Percentiles rank a stretch among this genome's conserved stretches.
These are phyloP conservation scores for Clitopilus passeckerianus DNA, from an alignment of 768 basidiomycete species.

Conservation along the genomic window DNA sequence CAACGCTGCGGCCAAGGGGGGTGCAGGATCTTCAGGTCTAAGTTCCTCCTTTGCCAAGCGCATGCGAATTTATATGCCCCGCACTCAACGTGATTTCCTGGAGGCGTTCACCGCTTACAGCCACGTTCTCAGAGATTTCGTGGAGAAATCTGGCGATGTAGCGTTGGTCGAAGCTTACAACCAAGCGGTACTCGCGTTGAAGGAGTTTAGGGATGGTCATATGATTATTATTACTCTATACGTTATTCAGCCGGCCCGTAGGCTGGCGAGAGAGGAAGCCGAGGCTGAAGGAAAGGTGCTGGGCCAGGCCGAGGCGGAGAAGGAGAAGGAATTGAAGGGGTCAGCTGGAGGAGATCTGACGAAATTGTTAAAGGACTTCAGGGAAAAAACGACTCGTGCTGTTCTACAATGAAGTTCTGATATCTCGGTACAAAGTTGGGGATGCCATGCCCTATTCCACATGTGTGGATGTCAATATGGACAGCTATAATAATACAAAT, in stretches of 20 bases:
- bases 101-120: neutral
- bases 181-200: slow-evolving; percentile 1
- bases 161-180: slow-evolving; percentile 1
- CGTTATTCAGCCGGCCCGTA: slow-evolving; percentile 2
- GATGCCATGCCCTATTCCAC: too few species aligned
- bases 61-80: slow-evolving; percentile 3
- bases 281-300: slow-evolving; percentile 1
- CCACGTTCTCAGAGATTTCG: neutral
- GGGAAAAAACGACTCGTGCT: slow-evolving; percentile 1
- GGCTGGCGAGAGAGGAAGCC: slow-evolving; percentile 4
- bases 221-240: slow-evolving; percentile 7
- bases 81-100: neutral
- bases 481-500: too few species aligned
- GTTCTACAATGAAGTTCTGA: slow-evolving; percentile 1
- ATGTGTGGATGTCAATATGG: too few species aligned
- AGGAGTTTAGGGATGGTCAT: slow-evolving; percentile 5
- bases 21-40: neutral
- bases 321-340: slow-evolving; percentile 3
- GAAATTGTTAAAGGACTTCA: slow-evolving; percentile 4
- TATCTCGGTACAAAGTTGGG: too few species aligned
- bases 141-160: neutral
- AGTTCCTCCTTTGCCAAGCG: slow-evolving; percentile 5
- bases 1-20: neutral
- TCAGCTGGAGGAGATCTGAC: slow-evolving; percentile 7
- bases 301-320: neutral